Evolutionary conservation across 2,329 filamentous ascomycete genomes (phyloP), one percentile per base, ranked within the genome.

Genomic region (Xylariaceae sp.): DNA sequence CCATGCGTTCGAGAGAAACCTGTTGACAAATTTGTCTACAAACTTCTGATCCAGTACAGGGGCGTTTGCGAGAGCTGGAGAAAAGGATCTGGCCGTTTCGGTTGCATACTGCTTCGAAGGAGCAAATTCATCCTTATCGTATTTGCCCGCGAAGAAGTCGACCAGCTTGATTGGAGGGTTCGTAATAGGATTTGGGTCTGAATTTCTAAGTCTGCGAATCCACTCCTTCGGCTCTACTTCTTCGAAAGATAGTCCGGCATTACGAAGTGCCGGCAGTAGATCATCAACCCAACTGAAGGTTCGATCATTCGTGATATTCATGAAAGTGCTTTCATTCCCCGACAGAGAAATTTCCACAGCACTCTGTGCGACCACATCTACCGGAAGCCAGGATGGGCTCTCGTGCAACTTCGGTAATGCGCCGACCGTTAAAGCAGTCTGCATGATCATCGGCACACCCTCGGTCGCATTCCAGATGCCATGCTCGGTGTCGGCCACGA

Each of bases 101-200:
- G 40, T 46, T 40, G 42, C 40, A 40, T 41, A 23, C 33, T 40
- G 37, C 27, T 39, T 40, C 7, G 35, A 37, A 33, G 39, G 40
- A 39, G 41, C 40, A 41, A 41, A 21, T 33, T 37, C 35, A 19
- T 49, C 40, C 40, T 37, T 32, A 29, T 39, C 35, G 41, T 45
- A 75, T 50, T 74, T 74, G n/a, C 51, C 55, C 2, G 65, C 61
- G 47, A 77, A 79, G 62, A 76, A 80, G 34, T 76, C 74, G 1
- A 77, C 48, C 1, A 79, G 63, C 57, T 78, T 79, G 50, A 77
- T 67, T 0, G 73, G 68, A 10, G 76, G 75, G 50, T 80, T 80
- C 14, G 52, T 59, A 5, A 64, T 49, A 0, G 73, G 68, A 40
- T 77, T 70, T 1, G 65, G 62, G 38, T 75, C 65, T 0, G 71